Conservation (phyloP, 192 early-diverging fungal species). For the Lunasporangiospora selenospora region DNA sequence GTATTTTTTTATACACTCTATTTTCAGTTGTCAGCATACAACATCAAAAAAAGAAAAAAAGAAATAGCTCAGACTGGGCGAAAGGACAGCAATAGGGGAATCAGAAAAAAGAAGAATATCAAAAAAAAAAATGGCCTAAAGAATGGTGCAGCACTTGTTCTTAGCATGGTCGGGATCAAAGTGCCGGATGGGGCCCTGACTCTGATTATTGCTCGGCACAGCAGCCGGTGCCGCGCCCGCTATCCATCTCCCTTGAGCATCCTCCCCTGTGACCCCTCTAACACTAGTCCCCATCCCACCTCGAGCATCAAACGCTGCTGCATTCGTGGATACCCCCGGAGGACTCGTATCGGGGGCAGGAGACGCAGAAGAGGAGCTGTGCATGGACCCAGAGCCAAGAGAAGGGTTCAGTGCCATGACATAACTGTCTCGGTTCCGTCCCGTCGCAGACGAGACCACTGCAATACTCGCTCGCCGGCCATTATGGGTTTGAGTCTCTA, state of each 20-base stretch:
- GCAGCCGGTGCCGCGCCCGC: not conserved
- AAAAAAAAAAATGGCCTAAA: not conserved
- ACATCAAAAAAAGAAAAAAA: constrained; percentile 1
- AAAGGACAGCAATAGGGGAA: no score
- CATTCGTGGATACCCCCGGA: not conserved
- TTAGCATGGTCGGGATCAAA: constrained; percentile 19
- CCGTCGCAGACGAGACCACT: not conserved
- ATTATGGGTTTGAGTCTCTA: no score
- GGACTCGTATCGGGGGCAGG: not conserved
- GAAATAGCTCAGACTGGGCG: no score
- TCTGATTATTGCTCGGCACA: not conserved
- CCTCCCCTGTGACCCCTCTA: constrained; percentile 23
- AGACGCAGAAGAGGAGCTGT: no score
- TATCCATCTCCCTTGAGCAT: constrained; percentile 26
- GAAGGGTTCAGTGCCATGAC: no score
- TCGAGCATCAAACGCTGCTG: not conserved
- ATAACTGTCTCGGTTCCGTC: no score
- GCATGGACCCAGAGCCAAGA: no score
- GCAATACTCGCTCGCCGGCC: not conserved
- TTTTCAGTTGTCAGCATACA: no score
- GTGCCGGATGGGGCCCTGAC: no score
- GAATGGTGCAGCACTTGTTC: constrained; percentile 25
- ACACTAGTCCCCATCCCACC: not conserved
- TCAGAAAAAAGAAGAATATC: not conserved
- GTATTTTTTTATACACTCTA: no score